These are phyloP conservation scores for Thielaviopsis populi DNA, from an alignment of 2,329 filamentous ascomycete genomes.

Conservation along the genomic window DNA sequence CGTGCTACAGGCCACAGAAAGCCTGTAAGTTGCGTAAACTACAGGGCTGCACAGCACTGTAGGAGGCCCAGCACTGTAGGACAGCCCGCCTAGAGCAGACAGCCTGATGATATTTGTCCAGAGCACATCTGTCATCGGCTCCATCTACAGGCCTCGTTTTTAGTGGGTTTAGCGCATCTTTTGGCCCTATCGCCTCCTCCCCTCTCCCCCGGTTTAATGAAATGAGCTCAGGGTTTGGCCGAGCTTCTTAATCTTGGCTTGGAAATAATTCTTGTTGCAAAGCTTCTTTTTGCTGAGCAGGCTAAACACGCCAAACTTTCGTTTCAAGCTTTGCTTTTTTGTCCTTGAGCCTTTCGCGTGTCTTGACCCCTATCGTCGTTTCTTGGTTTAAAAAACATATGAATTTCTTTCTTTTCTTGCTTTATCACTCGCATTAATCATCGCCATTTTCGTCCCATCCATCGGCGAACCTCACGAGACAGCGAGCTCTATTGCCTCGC, in stretches of 20 bases:
- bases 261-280: neutral
- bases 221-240: neutral
- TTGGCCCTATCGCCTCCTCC: neutral
- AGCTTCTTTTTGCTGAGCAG: neutral
- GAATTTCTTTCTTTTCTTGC: neutral
- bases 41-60: too few relatives aligned
- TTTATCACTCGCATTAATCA: neutral
- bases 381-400: neutral
- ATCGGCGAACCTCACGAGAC: conserved; percentile 3
- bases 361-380: conserved; percentile 9
- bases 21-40: too few relatives aligned
- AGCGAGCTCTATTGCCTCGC: neutral
- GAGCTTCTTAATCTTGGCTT: neutral
- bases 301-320: neutral
- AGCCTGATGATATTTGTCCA: too few relatives aligned
- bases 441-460: neutral
- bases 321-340: neutral
- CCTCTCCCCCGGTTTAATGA: neutral
- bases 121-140: too few relatives aligned
- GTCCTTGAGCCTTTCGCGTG: neutral
- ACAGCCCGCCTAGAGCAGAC: too few relatives aligned
- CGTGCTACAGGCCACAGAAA: neutral
- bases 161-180: neutral
- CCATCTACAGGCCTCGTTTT: neutral
- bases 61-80: too few relatives aligned